Evolutionary conservation across 495 filamentous ascomycete genomes (phyloP).

Genomic region (Schizothecium vesticola): DNA sequence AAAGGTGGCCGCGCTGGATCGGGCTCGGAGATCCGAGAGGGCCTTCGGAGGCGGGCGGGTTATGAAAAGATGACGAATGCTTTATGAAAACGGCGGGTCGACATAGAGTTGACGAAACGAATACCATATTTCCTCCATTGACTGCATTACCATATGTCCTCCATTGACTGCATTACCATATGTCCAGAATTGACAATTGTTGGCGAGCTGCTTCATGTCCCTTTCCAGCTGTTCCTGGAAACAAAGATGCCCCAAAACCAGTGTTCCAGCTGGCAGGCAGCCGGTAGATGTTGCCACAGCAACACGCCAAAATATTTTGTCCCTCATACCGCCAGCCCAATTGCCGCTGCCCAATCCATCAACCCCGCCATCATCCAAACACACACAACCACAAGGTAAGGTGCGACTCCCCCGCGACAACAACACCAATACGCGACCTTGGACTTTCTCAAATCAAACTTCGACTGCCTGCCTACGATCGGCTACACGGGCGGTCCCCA

Average conservation of each 20-base stretch:
- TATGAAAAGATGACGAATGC: conserved; percentile 21
- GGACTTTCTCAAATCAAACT: not conserved
- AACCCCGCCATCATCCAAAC: not conserved
- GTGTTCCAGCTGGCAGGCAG: conserved; percentile 4
- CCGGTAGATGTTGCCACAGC: conserved; percentile 20
- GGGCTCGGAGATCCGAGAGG: conserved; percentile 12
- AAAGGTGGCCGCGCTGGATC: conserved; percentile 10
- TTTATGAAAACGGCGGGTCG: conserved; percentile 26
- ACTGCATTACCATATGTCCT: too few relatives aligned
- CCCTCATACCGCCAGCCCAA: not conserved
- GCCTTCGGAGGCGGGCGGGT: conserved; percentile 7
- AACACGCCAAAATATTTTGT: conserved; percentile 20
- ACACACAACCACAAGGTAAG: conserved; percentile 7
- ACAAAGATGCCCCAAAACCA: not conserved
- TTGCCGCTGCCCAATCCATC: not conserved
- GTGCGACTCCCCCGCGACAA: not conserved
- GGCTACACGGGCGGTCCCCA: not conserved
- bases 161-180: too few relatives aligned
- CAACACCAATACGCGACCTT: not conserved
- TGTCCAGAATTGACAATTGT: not conserved
- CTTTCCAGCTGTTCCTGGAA: not conserved
- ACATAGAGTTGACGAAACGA: conserved; percentile 18
- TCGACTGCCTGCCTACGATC: not conserved
- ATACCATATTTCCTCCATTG: conserved; percentile 18
- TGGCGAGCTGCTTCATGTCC: not conserved